Percentiles rank a stretch among this genome's conserved stretches.
phyloP scores from a whole-genome alignment of 805 yeast species.

The Suhomyces sp. region DNA sequence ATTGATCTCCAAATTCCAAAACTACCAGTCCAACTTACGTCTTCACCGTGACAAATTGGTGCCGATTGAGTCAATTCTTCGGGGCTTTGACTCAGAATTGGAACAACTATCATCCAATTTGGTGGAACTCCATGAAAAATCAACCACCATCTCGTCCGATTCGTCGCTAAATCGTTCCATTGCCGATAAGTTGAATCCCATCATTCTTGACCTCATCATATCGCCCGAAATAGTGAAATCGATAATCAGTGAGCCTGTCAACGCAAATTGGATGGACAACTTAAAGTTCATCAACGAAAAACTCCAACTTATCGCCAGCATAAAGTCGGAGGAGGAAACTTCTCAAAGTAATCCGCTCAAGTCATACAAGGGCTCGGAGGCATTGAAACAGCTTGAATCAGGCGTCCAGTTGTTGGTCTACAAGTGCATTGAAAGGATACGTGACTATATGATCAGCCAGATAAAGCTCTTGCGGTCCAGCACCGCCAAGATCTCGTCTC shows the following conservation, averaged over 20 bases:
- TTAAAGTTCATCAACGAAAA: conserved; percentile 58
- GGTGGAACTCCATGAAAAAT: conserved; percentile 31
- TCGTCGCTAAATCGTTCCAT: conserved; percentile 24
- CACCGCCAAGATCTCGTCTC: conserved; percentile 61
- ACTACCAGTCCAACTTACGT: conserved; percentile 16
- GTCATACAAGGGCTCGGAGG: conserved; percentile 21
- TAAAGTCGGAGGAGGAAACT: conserved; percentile 4
- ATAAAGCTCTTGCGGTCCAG: conserved; percentile 63
- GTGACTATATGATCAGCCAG: conserved; percentile 62
- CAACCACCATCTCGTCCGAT: conserved; percentile 27
- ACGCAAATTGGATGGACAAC: conserved; percentile 64
- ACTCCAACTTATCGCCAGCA: conserved; percentile 48
- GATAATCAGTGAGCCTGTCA: conserved; percentile 55
- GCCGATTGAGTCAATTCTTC: conserved; percentile 54
- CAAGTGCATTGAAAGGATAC: conserved; percentile 71
- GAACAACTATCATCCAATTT: conserved; percentile 29
- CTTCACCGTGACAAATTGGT: conserved; percentile 33
- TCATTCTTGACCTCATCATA: conserved; percentile 70
- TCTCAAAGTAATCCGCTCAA: background rate
- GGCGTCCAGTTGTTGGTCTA: conserved; percentile 51
- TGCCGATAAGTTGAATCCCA: conserved; percentile 57
- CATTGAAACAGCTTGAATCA: conserved; percentile 27
- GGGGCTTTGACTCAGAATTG: conserved; percentile 54
- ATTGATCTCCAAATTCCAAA: conserved; percentile 7
- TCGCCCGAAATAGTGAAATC: conserved; percentile 68